Base-by-base conservation (phyloP, 2,329 filamentous ascomycete species). In the Monosporascus sp. region DNA sequence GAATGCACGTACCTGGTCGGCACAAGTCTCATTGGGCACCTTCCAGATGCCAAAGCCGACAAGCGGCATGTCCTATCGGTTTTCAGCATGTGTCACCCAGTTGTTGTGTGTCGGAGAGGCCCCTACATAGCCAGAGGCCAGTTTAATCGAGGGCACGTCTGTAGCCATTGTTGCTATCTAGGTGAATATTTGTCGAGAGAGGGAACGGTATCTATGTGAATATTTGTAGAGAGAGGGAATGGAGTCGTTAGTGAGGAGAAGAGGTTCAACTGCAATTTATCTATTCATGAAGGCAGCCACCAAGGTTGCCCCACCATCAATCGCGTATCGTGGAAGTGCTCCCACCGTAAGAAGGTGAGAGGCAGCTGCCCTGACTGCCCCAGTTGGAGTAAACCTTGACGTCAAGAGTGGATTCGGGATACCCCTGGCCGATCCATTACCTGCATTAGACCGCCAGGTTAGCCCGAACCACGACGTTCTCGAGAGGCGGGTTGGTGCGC, bases 1-100 rank as follows among this genome's bases (percentile, higher is more conserved):
- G 79, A 82, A 54, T 79, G 83, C 77, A 77, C 55, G 82, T 82
- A 49, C 65, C 59, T 66, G 63, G 14, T 69, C 67, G 44, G 67
- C 69, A 22, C 65, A 67, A 41, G 62, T 66, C 48, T 69, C 70
- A 24, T 55, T 61, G 35, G 67, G 67, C 1, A 73, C 69, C 59
- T 72, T 73, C 71, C 72, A 74, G 60, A 73, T 71, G 54, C 72
- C 72, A 50, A 71, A 73, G 50, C 72, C 71, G 46, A 73, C 68
- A 18, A 71, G 53, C 37, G 72, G 72, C 66, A 74, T 73, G 48
- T 67, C 58, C 70, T 72, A 54, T 17, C 39, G 35, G 3, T 7
- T 44, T 45, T 60, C 62, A 55, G 60, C 45, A 24, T 38, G 7
- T 25, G 2, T 20, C 8, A 15, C 25, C 18, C 7, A 11, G 20